These are phyloP conservation scores for Cynanchum wilfordii DNA, from an alignment of 257 asterid species.

Conservation along the genomic window DNA sequence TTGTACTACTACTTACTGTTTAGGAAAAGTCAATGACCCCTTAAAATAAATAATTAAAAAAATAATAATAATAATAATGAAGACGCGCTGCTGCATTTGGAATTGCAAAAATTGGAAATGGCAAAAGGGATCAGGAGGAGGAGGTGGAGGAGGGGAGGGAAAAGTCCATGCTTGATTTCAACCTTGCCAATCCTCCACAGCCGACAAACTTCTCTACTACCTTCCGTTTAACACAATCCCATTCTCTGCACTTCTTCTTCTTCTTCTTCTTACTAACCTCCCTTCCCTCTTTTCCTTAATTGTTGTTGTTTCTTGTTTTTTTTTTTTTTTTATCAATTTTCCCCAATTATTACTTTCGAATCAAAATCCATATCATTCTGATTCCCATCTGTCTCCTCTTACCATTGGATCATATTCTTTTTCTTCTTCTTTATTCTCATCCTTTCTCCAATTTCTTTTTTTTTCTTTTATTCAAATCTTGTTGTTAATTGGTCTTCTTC, in stretches of 20 bases:
- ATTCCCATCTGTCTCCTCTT: conserved; percentile 1
- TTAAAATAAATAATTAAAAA: too few relatives aligned
- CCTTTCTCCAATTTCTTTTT: neutral
- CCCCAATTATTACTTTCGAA: neutral
- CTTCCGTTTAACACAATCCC: neutral
- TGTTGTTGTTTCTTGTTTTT: conserved; percentile 4
- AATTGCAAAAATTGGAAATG: neutral
- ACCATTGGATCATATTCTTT: neutral
- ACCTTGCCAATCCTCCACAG: neutral
- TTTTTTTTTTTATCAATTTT: conserved; percentile 3
- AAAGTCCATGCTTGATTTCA: conserved; percentile 2
- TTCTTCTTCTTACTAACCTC: neutral
- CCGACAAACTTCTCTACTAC: neutral
- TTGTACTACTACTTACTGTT: too few relatives aligned
- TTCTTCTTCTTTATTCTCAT: neutral
- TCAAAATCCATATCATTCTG: conserved; percentile 18
- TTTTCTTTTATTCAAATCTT: neutral
- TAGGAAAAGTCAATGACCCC: conserved; percentile 30
- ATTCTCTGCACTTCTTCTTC: neutral
- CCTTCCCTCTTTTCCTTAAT: neutral
- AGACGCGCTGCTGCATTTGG: conserved; percentile 28
- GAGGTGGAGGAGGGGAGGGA: neutral
- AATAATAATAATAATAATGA: neutral
- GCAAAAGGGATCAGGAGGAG: too few relatives aligned
- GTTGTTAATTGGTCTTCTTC: neutral